phyloP scores from a whole-genome alignment of 1,284 basidiomycete species.

The Boletus semigastroideus region DNA sequence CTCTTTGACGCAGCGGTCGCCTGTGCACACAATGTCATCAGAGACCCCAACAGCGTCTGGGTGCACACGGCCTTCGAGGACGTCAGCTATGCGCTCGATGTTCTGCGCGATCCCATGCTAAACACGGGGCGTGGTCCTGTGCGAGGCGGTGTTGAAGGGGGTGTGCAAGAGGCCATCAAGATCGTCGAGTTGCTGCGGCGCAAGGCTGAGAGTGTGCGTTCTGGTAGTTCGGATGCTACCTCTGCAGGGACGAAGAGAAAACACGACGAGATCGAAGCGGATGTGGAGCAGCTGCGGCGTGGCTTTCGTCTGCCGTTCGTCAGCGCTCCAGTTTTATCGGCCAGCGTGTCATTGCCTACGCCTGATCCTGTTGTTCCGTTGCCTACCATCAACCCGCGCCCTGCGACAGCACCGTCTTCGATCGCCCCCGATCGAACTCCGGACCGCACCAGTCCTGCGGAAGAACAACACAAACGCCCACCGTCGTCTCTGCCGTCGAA shows the following conservation, averaged over 20 bases:
- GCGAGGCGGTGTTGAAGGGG: slow-evolving; percentile 36
- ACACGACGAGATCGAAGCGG: slow-evolving; percentile 45
- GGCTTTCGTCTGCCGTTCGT: slow-evolving; percentile 51
- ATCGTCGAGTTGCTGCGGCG: slow-evolving; percentile 50
- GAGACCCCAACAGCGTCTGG: slow-evolving; percentile 47
- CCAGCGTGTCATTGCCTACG: slow-evolving; percentile 1
- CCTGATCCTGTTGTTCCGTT: neutral
- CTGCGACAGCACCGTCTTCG: neutral
- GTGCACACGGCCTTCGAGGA: slow-evolving; percentile 50
- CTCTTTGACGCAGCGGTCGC: slow-evolving; percentile 64
- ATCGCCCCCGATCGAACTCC: neutral
- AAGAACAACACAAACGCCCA: slow-evolving; percentile 17
- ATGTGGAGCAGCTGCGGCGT: slow-evolving; percentile 29
- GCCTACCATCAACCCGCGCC: neutral
- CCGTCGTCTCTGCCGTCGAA: slow-evolving; percentile 11
- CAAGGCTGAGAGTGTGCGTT: slow-evolving; percentile 43
- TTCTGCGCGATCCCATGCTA: slow-evolving; percentile 40
- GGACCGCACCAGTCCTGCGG: slow-evolving; percentile 7
- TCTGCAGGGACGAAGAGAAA: slow-evolving; percentile 52
- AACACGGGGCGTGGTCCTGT: slow-evolving; percentile 33
- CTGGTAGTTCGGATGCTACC: slow-evolving; percentile 11
- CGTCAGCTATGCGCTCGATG: slow-evolving; percentile 47
- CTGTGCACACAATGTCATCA: slow-evolving; percentile 58
- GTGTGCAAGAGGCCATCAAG: slow-evolving; percentile 39
- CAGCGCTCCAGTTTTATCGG: slow-evolving; percentile 37